phyloP scores from a whole-genome alignment of 108 stramenopile genomes.

The Cyclotella choctawhatcheeana region DNA sequence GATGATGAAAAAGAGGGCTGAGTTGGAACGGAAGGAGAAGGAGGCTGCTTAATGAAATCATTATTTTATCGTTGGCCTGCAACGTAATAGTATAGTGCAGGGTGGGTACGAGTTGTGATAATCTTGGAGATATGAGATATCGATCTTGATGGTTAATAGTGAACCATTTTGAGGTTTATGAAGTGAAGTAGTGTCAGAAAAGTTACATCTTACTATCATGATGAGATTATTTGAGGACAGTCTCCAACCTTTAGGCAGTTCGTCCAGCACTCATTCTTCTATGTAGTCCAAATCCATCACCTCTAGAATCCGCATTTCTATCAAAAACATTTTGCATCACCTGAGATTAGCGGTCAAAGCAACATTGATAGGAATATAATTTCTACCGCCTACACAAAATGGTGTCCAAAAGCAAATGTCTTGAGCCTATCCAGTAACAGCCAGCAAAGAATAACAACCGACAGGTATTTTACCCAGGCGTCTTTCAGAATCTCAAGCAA shows the following conservation, averaged over 20 bases:
- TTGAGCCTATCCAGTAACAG: constrained; percentile 31
- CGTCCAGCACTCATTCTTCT: too few relatives aligned
- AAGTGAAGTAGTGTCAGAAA: constrained; percentile 11
- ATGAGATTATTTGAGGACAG: too few relatives aligned
- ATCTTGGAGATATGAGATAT: background rate
- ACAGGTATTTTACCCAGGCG: constrained; percentile 43
- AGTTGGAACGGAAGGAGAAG: too few relatives aligned
- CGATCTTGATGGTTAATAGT: background rate
- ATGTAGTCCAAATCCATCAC: too few relatives aligned
- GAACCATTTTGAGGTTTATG: constrained; percentile 13
- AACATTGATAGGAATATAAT: too few relatives aligned
- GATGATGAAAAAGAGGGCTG: constrained; percentile 52
- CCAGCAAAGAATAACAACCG: constrained; percentile 24
- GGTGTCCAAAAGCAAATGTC: constrained; percentile 15
- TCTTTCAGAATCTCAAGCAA: constrained; percentile 39
- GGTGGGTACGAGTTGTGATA: background rate
- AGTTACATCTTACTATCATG: background rate
- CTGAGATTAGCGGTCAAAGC: too few relatives aligned
- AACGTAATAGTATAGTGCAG: background rate
- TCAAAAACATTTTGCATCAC: background rate
- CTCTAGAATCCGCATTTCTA: too few relatives aligned
- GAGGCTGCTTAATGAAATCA: background rate
- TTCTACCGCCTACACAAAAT: constrained; percentile 18
- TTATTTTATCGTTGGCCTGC: background rate
- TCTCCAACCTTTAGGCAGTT: too few relatives aligned